Evolutionary conservation across 176 grass and related monocot species (phyloP).

Genomic region (bread wheat (Triticum aestivum)): IWGSC_CS_RefSeq_v2.1 NC_057802.1:60066918-60067417

Average conservation of each 20-base stretch:
- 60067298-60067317: conserved; percentile 44
- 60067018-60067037: conserved; percentile 1
- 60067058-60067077: not conserved
- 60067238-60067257: not conserved
- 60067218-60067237: too few relatives aligned
- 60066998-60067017: conserved; percentile 55
- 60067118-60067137: not conserved
- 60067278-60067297: not conserved
- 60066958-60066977: conserved; percentile 50
- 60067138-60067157: not conserved
- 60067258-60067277: not conserved
- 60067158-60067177: not conserved
- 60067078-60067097: not conserved
- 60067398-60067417: not conserved
- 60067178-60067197: not conserved
- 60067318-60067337: conserved; percentile 15
- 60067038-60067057: not conserved
- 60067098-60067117: too few relatives aligned
- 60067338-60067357: not conserved
- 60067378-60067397: not conserved
- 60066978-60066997: conserved; percentile 34
- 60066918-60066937: conserved; percentile 50
- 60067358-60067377: conserved; percentile 8
- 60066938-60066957: conserved; percentile 45
- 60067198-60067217: too few relatives aligned